Base-by-base conservation (phyloP, 1,284 basidiomycete genomes). In the Lignosus rhinocerotis region DNA sequence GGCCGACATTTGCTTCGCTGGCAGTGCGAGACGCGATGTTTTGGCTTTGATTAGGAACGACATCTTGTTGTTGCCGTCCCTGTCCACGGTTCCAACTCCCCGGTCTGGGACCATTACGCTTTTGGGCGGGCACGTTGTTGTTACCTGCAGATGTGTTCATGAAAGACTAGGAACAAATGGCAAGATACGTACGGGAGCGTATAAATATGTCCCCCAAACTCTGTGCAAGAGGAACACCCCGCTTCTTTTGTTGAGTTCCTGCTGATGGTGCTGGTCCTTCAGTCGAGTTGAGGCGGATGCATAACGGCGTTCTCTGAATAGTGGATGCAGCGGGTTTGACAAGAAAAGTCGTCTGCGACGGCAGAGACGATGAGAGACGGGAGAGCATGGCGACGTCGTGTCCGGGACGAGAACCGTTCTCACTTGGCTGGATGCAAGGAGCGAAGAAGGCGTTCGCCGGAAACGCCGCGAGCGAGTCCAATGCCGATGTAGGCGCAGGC, bases 191-290 rank as follows among this genome's bases (percentile, higher is more conserved):
- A 53, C 44, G 17, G 12, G 32, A 34, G 78, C 77, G 68, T 59
- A 78, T 78, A 34, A 52, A 39, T 54, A 79, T 70, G 49, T 72
- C 69, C 12, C 72, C 74, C 64, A 73, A 72, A 53, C 56, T 66
- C 45, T 60, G 68, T n/a, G 69, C 70, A 53, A 71, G 66, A 4
- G 70, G 69, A 21, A 67, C 56, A 2, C 61, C 56, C 14, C 67
- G 64, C 55, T 62, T 61, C 53, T 61, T 66, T 8, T 56, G 53
- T 14, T 56, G 34, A 2, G 45, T 42, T 14, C 30, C 46, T 21
- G 51, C 51, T 19, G 56, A 39, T 16, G 55, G 42, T 16, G 60
- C 39, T 3, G 56, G 45, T 3, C 51, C 59, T 16, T 59, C 62
- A 33, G 58, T 55, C 12, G 66, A 63, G 51, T 62, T 65, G 51